Evolutionary conservation across 2,329 filamentous ascomycete genomes (phyloP).

Genomic region (Cladorrhinum sp.): DNA sequence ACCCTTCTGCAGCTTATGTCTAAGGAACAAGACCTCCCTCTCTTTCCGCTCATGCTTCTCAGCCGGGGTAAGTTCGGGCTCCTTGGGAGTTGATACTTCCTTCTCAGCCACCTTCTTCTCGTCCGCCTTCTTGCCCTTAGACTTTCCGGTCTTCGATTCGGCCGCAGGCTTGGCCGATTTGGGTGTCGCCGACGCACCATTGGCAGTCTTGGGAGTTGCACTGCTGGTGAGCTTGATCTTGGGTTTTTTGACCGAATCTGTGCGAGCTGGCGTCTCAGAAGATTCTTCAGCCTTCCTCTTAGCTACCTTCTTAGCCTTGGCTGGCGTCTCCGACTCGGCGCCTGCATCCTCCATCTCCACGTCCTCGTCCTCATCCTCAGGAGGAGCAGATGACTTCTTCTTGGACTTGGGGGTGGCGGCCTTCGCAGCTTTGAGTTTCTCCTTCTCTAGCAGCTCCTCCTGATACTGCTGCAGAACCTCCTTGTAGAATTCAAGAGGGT

Average conservation of each 20-base stretch:
- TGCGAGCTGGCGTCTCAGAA: constrained; percentile 52
- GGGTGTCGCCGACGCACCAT: constrained; percentile 52
- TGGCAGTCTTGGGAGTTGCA: constrained; percentile 66
- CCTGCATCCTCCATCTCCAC: constrained; percentile 59
- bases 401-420: constrained; percentile 49
- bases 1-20: constrained; percentile 92
- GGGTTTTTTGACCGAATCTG: constrained; percentile 64
- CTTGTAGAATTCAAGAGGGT: constrained; percentile 82
- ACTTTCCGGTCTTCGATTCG: constrained; percentile 44
- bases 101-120: constrained; percentile 55
- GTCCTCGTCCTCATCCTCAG: constrained; percentile 49
- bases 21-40: constrained; percentile 84
- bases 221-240: constrained; percentile 64
- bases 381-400: constrained; percentile 46
- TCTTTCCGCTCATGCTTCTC: constrained; percentile 59
- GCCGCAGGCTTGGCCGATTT: constrained; percentile 56
- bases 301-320: constrained; percentile 56
- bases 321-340: constrained; percentile 41
- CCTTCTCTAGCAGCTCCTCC: constrained; percentile 61
- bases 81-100: constrained; percentile 45
- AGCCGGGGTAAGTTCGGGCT: constrained; percentile 56
- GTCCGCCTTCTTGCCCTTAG: constrained; percentile 50
- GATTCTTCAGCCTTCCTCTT: constrained; percentile 85
- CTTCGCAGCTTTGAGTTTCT: constrained; percentile 46
- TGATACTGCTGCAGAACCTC: constrained; percentile 68